A percentile compares a stretch with the other conserved stretches of the same genome.
Conservation (phyloP, 352 stramenopile species). For the Globisporangium yorkense region DNA sequence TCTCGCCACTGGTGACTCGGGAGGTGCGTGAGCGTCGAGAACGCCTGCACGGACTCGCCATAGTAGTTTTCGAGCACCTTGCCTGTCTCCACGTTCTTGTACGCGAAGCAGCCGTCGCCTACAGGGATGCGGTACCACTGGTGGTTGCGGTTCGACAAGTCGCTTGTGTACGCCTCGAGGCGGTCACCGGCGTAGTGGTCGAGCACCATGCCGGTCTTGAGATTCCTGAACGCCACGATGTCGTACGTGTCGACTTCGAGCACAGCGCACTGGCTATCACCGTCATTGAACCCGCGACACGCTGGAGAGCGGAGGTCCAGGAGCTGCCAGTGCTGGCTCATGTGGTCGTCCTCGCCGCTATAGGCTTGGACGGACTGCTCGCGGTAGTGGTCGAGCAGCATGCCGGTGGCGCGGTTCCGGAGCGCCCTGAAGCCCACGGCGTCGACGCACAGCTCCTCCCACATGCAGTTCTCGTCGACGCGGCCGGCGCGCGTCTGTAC, state of each 20-base stretch:
- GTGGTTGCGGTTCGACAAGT: neutral
- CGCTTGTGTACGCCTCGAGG: constrained; percentile 7
- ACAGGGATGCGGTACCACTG: constrained; percentile 10
- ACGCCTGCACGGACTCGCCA: neutral
- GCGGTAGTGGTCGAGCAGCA: constrained; percentile 3
- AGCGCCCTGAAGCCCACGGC: neutral
- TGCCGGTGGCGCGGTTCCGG: constrained; percentile 2
- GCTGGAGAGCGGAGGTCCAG: neutral
- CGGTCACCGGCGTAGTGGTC: constrained; percentile 5
- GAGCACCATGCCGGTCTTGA: constrained; percentile 7
- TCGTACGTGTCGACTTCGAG: neutral
- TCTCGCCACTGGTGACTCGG: neutral
- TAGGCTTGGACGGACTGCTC: neutral
- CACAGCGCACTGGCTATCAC: neutral
- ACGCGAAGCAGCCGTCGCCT: constrained; percentile 7
- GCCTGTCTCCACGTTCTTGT: constrained; percentile 10
- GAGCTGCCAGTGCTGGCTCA: constrained; percentile 1
- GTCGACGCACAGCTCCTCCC: neutral
- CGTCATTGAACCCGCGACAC: neutral
- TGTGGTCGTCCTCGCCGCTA: neutral
- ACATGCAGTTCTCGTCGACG: constrained; percentile 2
- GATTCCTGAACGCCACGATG: constrained; percentile 8
- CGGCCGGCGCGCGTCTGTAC: neutral
- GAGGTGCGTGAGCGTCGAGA: neutral
- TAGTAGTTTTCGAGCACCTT: constrained; percentile 11